Percentiles rank a stretch among this genome's conserved stretches.
These are phyloP conservation scores for Pseudogymnoascus sp. DNA, from an alignment of 2,329 filamentous ascomycete species.

Conservation along the genomic window DNA sequence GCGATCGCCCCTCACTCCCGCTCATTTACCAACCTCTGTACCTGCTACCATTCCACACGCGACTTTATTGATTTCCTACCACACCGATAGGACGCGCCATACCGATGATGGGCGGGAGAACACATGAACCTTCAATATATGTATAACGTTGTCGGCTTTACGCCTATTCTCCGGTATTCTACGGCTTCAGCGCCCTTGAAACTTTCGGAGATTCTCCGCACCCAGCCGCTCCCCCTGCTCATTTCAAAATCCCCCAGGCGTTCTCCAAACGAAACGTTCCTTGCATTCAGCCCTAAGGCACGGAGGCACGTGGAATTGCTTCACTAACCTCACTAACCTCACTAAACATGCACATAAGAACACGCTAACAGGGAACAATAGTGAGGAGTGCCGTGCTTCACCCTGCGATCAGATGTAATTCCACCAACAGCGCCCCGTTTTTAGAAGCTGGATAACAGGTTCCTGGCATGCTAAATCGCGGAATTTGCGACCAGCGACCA, in stretches of 20 bases:
- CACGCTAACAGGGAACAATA: neutral
- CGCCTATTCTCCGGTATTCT: neutral
- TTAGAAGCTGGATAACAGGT: neutral
- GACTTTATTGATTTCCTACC: neutral
- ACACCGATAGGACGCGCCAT: neutral
- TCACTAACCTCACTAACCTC: neutral
- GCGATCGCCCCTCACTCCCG: neutral
- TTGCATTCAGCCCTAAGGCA: constrained; percentile 1
- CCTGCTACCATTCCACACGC: neutral
- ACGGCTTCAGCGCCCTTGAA: neutral
- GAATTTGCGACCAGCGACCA: neutral
- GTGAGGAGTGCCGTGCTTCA: neutral
- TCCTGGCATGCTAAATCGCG: neutral
- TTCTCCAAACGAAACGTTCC: neutral
- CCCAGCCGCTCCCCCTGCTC: neutral
- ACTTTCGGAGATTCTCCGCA: neutral
- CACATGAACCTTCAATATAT: neutral
- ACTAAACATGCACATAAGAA: neutral
- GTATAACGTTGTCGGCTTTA: neutral
- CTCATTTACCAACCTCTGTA: neutral
- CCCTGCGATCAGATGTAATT: constrained; percentile 3
- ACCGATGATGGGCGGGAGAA: neutral
- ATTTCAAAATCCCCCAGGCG: neutral
- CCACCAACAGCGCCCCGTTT: neutral
- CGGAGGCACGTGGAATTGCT: neutral